phyloP scores from a whole-genome alignment of 1,284 basidiomycete genomes.

The Trichosporon sp. region DNA sequence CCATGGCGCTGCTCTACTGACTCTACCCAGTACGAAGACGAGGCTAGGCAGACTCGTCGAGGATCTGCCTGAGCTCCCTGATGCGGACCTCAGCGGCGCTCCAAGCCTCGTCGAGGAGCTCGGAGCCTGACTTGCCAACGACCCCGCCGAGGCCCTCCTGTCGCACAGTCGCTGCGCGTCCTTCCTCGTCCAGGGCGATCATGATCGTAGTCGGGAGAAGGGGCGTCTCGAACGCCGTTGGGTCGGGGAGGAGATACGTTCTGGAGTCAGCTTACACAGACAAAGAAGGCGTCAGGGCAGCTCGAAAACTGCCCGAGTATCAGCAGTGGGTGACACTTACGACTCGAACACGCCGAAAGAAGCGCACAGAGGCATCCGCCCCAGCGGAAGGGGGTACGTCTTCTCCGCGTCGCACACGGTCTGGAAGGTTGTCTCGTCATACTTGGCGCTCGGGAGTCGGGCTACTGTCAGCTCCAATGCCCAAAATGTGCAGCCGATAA shows the following conservation, averaged over 20 bases:
- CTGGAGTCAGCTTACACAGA: conserved; percentile 18
- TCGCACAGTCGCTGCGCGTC: conserved; percentile 52
- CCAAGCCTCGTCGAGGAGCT: conserved; percentile 40
- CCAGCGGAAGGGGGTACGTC: conserved; percentile 51
- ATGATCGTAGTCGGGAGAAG: conserved; percentile 67
- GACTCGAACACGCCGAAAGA: conserved; percentile 79
- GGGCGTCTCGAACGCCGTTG: conserved; percentile 84
- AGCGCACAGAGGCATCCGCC: conserved; percentile 58
- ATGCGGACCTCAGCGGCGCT: conserved; percentile 34
- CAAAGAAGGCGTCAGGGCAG: neutral
- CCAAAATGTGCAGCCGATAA: neutral
- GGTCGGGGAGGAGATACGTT: conserved; percentile 70
- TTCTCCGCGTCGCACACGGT: conserved; percentile 63
- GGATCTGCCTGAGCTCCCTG: conserved; percentile 25
- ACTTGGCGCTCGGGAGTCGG: conserved; percentile 67
- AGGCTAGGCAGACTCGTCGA: conserved; percentile 7
- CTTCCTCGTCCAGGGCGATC: conserved; percentile 59
- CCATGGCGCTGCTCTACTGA: neutral
- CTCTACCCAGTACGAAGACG: neutral
- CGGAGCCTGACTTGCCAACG: conserved; percentile 38
- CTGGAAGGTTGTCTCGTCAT: conserved; percentile 62
- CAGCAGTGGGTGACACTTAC: conserved; percentile 52
- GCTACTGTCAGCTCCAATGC: conserved; percentile 52
- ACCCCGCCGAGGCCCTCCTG: conserved; percentile 62
- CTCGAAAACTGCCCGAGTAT: no score